Base-by-base conservation (phyloP, 805 yeast species). In the Nakazawaea siamensis region DNA sequence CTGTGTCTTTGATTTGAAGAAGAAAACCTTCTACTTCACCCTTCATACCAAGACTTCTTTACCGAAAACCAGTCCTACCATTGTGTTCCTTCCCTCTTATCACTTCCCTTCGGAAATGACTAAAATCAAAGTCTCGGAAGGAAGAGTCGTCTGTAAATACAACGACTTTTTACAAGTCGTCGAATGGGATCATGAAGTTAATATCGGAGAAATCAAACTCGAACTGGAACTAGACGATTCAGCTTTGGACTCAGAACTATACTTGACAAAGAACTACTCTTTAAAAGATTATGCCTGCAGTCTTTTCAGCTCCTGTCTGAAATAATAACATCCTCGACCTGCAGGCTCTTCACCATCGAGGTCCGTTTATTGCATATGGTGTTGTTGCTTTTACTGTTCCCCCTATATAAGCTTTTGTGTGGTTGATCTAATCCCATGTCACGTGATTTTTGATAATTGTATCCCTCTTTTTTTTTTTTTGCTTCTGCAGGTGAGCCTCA, bases 11-110 rank as follows among this genome's bases (percentile, higher is more conserved):
- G 77, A 82, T 40, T 45, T 82, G 33, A 55, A 57, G 28, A 51
- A 57, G 4, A 60, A 62, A 15, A 55, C 50, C 19, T 85, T 74
- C 50, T 49, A 52, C 0, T 53, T 85, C 38, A 63, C 66, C 9
- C 51, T 87, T 12, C 43, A 49, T 10, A 38, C 45, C 10, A 62
- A 60, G 2, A 52, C 57, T 4, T 40, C 39, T 17, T 36, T 57
- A 3, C 34, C 28, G 4, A 20, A 47, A 14, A 32, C 31, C 2
- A 42, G 47, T 3, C 77, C 86, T 2, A 78, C 90, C 0, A 54
- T 69, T 31, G 69, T 88, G 2, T 82, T 64, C 48, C 48, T 86
- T 18, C 97, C 97, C 0, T 64, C 62, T 18, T 68, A 76, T 64
- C 95, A 88, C 52, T 87, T 70, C 63, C 75, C 58, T 31, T 50